Base-by-base conservation (phyloP, 1,139 yeast genomes). In the Geotrichum restrictum region DNA sequence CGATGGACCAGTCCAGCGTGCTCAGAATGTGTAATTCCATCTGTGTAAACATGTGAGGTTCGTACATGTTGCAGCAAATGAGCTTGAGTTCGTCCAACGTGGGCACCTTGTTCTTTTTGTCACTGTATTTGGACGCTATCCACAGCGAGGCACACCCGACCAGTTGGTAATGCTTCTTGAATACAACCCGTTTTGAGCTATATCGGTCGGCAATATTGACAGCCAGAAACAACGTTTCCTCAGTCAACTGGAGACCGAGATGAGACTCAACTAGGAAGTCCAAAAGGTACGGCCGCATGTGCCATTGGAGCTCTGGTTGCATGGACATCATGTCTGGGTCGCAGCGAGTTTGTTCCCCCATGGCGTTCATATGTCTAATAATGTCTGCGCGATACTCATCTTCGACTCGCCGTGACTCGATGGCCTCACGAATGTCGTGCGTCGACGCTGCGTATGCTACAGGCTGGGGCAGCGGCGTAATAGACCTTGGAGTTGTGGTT, bases 111-210 rank as follows among this genome's bases (percentile, higher is more conserved):
- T 81, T 78, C 70, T 91, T 91, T 65, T 86, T 86, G 69, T 89
- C 97, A 64, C 88, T 89, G 68, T 86, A 88, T 69, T 93, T 93
- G 51, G 95, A 88, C 6, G 98, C 96, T 45, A 93, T 82, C 97
- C 98, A 91, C 52, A 93, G 75, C 3, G 96, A 88, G 1, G 96
- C 85, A 64, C 96, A 86, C 1, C 96, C 96, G 13, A 93, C 93
- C 58, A 93, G 74, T 68, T 91, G 97, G 68, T 88, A 89, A 68
- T 93, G 98, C 60, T 89, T 82, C 64, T 86, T 87, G 70, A 85
- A 87, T n/a, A 91, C 95, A 18, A 91, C 85, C 59, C 98, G 78
- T 63, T 83, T 85, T 37, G 97, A 86, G 67, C 96, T 85, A 72
- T 93, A 93, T 58, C 96, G 80, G 69, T 93, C 98, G 45, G 88